Evolutionary conservation across 495 filamentous ascomycete genomes (phyloP).

Genomic region (Friedmanniomyces simplex): DNA sequence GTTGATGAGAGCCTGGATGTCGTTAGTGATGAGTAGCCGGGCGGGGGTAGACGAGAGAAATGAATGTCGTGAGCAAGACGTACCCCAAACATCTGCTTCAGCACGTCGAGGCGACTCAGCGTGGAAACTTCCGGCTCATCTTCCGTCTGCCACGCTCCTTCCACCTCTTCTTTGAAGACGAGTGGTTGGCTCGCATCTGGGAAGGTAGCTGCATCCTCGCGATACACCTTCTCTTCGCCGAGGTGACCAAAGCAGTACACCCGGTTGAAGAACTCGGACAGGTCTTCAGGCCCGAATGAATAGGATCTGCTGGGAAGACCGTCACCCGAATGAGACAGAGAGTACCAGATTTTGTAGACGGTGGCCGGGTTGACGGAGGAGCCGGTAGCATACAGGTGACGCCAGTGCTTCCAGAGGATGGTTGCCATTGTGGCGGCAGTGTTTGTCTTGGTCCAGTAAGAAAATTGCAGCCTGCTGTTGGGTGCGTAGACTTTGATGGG

Average conservation of each 20-base stretch:
- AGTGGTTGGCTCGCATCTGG: conserved; percentile 11
- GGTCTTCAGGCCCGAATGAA: neutral
- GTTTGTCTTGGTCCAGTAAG: conserved; percentile 23
- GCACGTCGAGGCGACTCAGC: conserved; percentile 24
- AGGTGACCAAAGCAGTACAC: neutral
- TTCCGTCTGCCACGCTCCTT: neutral
- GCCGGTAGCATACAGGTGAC: neutral
- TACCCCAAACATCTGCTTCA: conserved; percentile 31
- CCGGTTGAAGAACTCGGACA: neutral
- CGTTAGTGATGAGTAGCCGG: too few species aligned
- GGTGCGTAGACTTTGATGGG: conserved; percentile 26
- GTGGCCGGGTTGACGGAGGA: neutral
- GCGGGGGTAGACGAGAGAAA: too few species aligned
- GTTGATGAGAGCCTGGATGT: conserved; percentile 19
- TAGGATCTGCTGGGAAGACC: too few species aligned
- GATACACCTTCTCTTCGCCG: conserved; percentile 9
- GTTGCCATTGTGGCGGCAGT: conserved; percentile 22
- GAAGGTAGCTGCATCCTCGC: neutral
- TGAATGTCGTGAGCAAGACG: neutral
- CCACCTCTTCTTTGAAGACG: conserved; percentile 14
- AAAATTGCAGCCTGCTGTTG: conserved; percentile 11
- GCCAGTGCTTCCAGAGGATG: conserved; percentile 25
- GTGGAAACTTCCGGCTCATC: neutral
- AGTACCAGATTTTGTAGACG: conserved; percentile 2
- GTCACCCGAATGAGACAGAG: neutral